Evolutionary conservation across 352 stramenopile species (phyloP).

Genomic region (Phytophthora sansomeana): DNA sequence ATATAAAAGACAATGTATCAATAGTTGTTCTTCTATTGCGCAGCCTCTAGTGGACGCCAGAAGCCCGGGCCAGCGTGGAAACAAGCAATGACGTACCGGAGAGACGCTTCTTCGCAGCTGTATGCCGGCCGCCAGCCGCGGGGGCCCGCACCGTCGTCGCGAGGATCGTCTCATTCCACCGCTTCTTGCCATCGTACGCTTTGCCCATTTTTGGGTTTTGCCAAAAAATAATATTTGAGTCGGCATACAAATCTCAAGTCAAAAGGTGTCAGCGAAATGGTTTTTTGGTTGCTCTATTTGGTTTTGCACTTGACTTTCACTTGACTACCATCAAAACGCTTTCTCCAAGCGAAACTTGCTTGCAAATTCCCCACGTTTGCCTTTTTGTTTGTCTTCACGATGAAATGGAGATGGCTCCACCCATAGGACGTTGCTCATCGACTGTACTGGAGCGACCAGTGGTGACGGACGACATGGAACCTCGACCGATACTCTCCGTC

Average conservation of each 20-base stretch:
- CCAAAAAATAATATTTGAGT: background rate
- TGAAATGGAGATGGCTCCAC: conserved; percentile 37
- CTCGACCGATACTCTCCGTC: conserved; percentile 32
- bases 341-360: conserved; percentile 12
- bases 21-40: background rate
- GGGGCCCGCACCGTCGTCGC: conserved; percentile 45
- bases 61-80: conserved; percentile 5
- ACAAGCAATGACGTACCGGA: conserved; percentile 46
- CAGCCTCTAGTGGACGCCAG: conserved; percentile 7
- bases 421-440: conserved; percentile 35
- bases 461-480: conserved; percentile 34
- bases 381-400: conserved; percentile 21
- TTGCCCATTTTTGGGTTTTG: conserved; percentile 61
- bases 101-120: conserved; percentile 59
- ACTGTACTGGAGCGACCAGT: conserved; percentile 37
- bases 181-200: conserved; percentile 83
- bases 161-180: conserved; percentile 85
- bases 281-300: conserved; percentile 32
- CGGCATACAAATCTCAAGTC: conserved; percentile 20
- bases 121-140: conserved; percentile 14
- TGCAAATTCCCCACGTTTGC: conserved; percentile 33
- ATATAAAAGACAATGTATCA: conserved; percentile 17
- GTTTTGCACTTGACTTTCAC: conserved; percentile 25
- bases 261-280: conserved; percentile 11
- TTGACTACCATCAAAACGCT: conserved; percentile 37